phyloP scores from a whole-genome alignment of 352 stramenopile genomes.

The Phytophthora rubi region DNA sequence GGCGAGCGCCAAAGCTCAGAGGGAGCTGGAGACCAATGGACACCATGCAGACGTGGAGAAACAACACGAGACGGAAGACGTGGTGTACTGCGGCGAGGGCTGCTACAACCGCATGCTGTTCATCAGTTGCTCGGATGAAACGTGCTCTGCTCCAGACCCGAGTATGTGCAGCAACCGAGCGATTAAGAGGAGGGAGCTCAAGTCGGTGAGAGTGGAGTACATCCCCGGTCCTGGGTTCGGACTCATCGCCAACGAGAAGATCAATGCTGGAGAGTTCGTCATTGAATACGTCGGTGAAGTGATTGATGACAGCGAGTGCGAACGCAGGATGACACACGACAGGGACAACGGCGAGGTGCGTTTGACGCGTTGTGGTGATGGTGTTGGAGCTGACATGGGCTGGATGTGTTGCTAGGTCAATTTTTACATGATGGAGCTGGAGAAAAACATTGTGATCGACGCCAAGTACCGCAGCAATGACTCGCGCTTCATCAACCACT shows the following conservation, averaged over 20 bases:
- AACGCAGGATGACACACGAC: conserved; percentile 64
- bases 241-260: conserved; percentile 79
- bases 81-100: conserved; percentile 63
- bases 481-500: conserved; percentile 97
- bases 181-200: conserved; percentile 71
- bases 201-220: conserved; percentile 72
- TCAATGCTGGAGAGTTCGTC: conserved; percentile 89
- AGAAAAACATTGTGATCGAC: conserved; percentile 88
- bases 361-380: background rate
- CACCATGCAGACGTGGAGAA: conserved; percentile 24
- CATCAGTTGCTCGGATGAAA: conserved; percentile 83
- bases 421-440: conserved; percentile 90
- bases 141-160: conserved; percentile 75
- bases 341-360: conserved; percentile 61
- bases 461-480: conserved; percentile 91
- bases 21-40: conserved; percentile 18
- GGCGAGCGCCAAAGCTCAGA: conserved; percentile 46
- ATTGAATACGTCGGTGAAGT: conserved; percentile 95
- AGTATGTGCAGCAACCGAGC: conserved; percentile 74
- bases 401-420: conserved; percentile 47
- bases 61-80: conserved; percentile 9
- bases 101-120: conserved; percentile 89
- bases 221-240: conserved; percentile 91
- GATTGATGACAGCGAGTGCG: conserved; percentile 89
- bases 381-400: background rate